Evolutionary conservation across 805 yeast genomes (phyloP).

Genomic region (Blastobotrys chiropterorum): DNA sequence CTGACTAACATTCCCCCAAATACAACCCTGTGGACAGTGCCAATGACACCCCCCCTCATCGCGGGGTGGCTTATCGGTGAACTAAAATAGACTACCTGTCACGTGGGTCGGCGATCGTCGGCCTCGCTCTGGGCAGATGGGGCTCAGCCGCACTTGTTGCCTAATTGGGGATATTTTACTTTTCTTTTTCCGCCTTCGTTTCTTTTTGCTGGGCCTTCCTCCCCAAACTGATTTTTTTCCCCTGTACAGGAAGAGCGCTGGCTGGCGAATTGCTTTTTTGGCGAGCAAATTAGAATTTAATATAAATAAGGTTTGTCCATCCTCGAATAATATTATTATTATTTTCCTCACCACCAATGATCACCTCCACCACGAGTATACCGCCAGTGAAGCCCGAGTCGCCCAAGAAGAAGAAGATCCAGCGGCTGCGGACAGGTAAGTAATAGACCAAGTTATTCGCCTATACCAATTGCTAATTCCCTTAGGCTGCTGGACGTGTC

Average conservation of each 20-base stretch:
- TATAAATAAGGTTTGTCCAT: background rate
- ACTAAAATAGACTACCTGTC: too few relatives aligned
- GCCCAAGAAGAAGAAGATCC: conserved; percentile 17
- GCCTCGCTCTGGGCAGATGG: background rate
- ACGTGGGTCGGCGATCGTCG: background rate
- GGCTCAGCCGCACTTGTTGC: background rate
- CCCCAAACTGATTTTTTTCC: background rate
- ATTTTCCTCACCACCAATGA: too few relatives aligned
- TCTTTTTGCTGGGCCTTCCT: background rate
- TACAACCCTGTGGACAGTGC: too few relatives aligned
- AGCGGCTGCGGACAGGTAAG: conserved; percentile 16
- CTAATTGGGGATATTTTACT: background rate
- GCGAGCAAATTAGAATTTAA: background rate
- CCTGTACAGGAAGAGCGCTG: background rate
- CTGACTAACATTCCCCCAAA: too few relatives aligned
- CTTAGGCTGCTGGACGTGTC: conserved; percentile 24
- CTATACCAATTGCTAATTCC: background rate
- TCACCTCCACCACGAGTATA: too few relatives aligned
- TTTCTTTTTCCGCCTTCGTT: background rate
- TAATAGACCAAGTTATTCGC: background rate
- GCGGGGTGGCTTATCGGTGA: too few relatives aligned
- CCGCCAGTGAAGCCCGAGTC: background rate
- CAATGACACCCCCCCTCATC: too few relatives aligned
- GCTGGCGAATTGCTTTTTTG: background rate
- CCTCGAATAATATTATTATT: background rate